Evolutionary conservation across 2,329 filamentous ascomycete genomes (phyloP), one percentile per base, ranked within the genome.

Genomic region (Eutypella sp.): DNA sequence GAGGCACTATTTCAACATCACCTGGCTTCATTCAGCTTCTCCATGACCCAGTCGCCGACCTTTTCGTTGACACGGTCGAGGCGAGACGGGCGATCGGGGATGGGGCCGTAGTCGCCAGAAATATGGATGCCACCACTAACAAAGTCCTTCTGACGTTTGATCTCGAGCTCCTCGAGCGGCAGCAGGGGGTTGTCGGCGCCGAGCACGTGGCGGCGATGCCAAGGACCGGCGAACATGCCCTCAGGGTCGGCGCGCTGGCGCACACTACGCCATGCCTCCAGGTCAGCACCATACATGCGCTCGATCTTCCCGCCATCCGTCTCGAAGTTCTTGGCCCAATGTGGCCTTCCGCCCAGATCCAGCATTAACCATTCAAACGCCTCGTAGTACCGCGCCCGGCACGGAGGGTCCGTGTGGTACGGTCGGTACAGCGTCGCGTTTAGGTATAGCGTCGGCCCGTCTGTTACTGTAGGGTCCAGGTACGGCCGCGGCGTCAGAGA

Each of bases 321-420:
- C 40, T 74, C 71, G 65, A 95, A 96, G 64, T 96, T 95, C 76
- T 96, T 96, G 7, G 90, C 90, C 88, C 90, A 96, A 67, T 96
- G 90, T 16, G 90, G 90, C 39, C 79, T 79, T 8, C 85, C 90
- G 43, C 85, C 87, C 56, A 95, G 72, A 38, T 95, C 87, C 48
- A 81, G 83, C 90, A 95, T 95, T 39, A 96, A 73, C 75, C 85
- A 92, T 66, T 96, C 90, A 54, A 96, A 95, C 1, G 85, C 90
- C 66, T 91, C 77, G 65, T 95, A 96, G 72, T 95, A 95, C 40
- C 86, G 78, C 44, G 76, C 74, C 44, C 74, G 78, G 59, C 86
- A 91, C 0, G 88, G 86, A 9, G 90, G 89, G 57, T 95, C 87
- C 48, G 74, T 75, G 57, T 79, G 73, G 63, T 95, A 93, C 0